Conservation (phyloP, 139 green algal species). For the Chlorella vulgaris region DNA sequence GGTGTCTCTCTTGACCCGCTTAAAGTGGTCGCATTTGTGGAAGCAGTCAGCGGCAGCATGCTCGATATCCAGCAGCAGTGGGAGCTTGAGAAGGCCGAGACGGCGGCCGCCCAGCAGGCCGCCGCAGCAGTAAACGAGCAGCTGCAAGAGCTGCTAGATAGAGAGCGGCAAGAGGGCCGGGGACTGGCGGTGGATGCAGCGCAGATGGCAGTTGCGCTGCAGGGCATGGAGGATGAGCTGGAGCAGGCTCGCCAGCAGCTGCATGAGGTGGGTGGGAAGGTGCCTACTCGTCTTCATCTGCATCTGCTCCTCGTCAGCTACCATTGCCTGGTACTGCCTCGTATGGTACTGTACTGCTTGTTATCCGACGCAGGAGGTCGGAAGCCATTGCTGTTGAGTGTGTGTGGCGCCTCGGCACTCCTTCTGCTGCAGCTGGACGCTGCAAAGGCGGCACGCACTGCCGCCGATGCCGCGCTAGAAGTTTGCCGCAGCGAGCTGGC, state of each 20-base stretch:
- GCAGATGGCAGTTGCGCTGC: slow-evolving; percentile 5
- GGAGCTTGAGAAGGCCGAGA: slow-evolving; percentile 11
- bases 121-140: slow-evolving; percentile 17
- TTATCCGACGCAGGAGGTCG: no score
- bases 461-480: neutral
- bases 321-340: neutral
- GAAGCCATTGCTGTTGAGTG: neutral
- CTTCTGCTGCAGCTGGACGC: slow-evolving; percentile 17
- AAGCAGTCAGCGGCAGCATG: slow-evolving; percentile 23
- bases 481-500: slow-evolving; percentile 28
- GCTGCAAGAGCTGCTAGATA: slow-evolving; percentile 23
- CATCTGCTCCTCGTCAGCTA: no score
- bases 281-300: no score
- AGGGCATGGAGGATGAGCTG: slow-evolving; percentile 6
- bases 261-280: neutral
- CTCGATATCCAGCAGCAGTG: slow-evolving; percentile 17
- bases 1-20: neutral
- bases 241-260: neutral
- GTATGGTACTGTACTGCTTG: neutral
- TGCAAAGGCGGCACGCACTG: neutral
- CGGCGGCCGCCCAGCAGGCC: slow-evolving; percentile 11
- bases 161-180: slow-evolving; percentile 15
- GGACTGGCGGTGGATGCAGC: slow-evolving; percentile 1
- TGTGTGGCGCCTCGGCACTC: neutral
- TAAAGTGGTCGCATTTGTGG: slow-evolving; percentile 34